Evolutionary conservation across 2,329 filamentous ascomycete genomes (phyloP).

Genomic region (Venturia nashicola): DNA sequence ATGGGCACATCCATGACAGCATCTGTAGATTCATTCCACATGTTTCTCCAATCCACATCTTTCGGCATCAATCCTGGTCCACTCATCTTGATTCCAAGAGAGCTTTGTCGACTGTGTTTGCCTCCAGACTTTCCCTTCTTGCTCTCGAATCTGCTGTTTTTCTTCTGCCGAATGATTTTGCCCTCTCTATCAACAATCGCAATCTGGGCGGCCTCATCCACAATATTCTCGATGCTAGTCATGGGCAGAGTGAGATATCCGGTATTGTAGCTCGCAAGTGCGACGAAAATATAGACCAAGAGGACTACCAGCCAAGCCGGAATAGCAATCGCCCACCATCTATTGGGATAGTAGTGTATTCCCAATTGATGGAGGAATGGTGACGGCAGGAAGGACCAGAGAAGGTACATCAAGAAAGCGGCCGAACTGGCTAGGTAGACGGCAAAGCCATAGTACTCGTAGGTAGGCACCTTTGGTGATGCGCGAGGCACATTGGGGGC

Average conservation of each 20-base stretch:
- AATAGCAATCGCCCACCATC: slow-evolving; percentile 94
- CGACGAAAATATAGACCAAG: slow-evolving; percentile 86
- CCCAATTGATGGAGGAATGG: slow-evolving; percentile 86
- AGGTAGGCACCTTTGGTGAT: slow-evolving; percentile 90
- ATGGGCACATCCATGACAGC: slow-evolving; percentile 95
- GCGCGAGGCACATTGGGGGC: slow-evolving; percentile 63
- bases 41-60: slow-evolving; percentile 57
- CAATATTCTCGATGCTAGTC: slow-evolving; percentile 71
- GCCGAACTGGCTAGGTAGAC: slow-evolving; percentile 82
- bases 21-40: slow-evolving; percentile 91
- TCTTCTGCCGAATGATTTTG: slow-evolving; percentile 29
- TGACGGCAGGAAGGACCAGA: slow-evolving; percentile 85
- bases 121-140: slow-evolving; percentile 21
- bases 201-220: slow-evolving; percentile 79
- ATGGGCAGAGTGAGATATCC: slow-evolving; percentile 76
- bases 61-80: slow-evolving; percentile 25
- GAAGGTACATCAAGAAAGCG: slow-evolving; percentile 59
- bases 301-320: slow-evolving; percentile 82
- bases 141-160: slow-evolving; percentile 15
- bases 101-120: slow-evolving; percentile 23
- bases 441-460: slow-evolving; percentile 98
- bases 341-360: slow-evolving; percentile 92
- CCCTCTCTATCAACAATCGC: slow-evolving; percentile 69
- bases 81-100: slow-evolving; percentile 22
- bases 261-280: slow-evolving; percentile 81